A percentile compares a stretch with the other conserved stretches of the same genome.
These are phyloP conservation scores for Xylariaceae sp. DNA, from an alignment of 2,329 filamentous ascomycete species.

Conservation along the genomic window DNA sequence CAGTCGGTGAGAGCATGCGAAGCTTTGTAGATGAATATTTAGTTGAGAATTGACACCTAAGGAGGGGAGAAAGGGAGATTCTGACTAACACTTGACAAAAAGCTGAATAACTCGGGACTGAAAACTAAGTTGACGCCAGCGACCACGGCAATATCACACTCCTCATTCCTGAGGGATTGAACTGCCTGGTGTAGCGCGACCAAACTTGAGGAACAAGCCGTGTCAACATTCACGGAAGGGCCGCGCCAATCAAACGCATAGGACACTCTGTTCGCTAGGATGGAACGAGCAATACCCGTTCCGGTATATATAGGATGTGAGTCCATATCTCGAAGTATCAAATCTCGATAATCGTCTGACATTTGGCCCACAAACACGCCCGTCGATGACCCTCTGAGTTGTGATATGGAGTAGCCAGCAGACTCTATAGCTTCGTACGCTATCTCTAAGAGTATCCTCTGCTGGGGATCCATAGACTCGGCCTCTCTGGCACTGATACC, in stretches of 20 bases:
- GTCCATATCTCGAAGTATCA: conserved; percentile 3
- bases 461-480: conserved; percentile 13
- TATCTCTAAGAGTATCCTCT: conserved; percentile 10
- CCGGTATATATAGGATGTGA: conserved; percentile 6
- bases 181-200: conserved; percentile 32
- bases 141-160: conserved; percentile 20
- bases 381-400: background rate
- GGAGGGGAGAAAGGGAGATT: background rate
- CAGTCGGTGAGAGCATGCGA: conserved; percentile 28
- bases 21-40: too few species aligned
- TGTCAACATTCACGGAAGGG: conserved; percentile 42
- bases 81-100: conserved; percentile 5
- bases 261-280: conserved; percentile 28
- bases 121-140: conserved; percentile 14
- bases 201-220: conserved; percentile 42
- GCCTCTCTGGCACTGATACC: conserved; percentile 16
- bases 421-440: conserved; percentile 11
- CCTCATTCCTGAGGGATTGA: conserved; percentile 25
- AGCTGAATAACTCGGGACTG: conserved; percentile 5
- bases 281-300: conserved; percentile 30
- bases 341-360: conserved; percentile 5
- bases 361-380: conserved; percentile 6
- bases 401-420: conserved; percentile 3
- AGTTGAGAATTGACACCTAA: background rate
- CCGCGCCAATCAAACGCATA: conserved; percentile 37